Base-by-base conservation (phyloP, 139 green algal genomes). In the Monoraphidium neglectum region DNA sequence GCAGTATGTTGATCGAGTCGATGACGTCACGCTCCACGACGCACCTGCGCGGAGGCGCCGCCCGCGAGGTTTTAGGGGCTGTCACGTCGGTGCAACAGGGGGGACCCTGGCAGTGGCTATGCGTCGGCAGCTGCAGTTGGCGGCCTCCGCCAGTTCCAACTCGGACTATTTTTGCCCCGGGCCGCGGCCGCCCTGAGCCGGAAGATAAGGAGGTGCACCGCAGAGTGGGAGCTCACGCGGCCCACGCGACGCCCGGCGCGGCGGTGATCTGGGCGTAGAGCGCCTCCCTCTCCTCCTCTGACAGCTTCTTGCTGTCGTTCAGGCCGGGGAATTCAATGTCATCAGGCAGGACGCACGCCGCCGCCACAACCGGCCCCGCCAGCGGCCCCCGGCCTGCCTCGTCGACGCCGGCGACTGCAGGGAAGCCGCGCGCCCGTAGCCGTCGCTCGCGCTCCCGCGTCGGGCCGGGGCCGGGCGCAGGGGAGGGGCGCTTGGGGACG, bases 361-460 rank as follows among this genome's bases (percentile, higher is more conserved):
- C 90, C 21, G 92, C 92, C 43, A 98, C 93, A 16, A 98, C 95
- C 2, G 95, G 95, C 5, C 95, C 95, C 26, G 94, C 94, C 38
- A 98, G 78, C 0, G 94, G 93, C 0, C 95, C 95, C 2, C 94
- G 75, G 0, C 95, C 95, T 16, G 93, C 95, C 70, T 98, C 95
- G 66, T 98, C 95, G 1, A 96, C 82, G 4, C 92, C 92, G 1
- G 73, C 83, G 2, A 93, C 82, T 18, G 56, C n/a, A 4, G 23
- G 51, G 68, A 84, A 87, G 21, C 91, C 91, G 38, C 87, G 47
- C n/a, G 78, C 61, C 89, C 84, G 90, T 38, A 90, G 63, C 67
- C 70, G 54, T 24, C 59, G 16, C 78, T 94, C 84, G 60, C 46
- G 51, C 36, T 53, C 49, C 6, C 60, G 46, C 18, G 56, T 69